phyloP scores from a whole-genome alignment of 106 monocot species.

The Cymbidium sinense region DNA sequence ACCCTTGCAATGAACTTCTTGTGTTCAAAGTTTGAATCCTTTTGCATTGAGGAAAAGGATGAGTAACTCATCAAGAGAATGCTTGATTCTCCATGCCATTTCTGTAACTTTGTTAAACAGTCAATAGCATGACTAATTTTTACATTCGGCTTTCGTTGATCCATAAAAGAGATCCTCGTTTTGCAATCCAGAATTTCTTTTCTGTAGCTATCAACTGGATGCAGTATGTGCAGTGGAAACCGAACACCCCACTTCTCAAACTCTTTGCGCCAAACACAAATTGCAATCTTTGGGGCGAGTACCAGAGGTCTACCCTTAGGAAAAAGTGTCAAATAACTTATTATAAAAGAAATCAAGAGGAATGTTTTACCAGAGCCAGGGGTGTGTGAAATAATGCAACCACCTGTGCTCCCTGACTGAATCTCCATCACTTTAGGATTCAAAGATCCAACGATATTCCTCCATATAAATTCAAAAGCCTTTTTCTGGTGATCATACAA shows the following conservation, averaged over 20 bases:
- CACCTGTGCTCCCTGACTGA: constrained; percentile 31
- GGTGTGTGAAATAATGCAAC: constrained; percentile 79
- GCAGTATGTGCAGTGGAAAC: constrained; percentile 44
- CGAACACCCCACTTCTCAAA: constrained; percentile 64
- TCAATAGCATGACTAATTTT: constrained; percentile 37
- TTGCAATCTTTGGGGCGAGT: constrained; percentile 52
- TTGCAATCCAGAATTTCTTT: constrained; percentile 19
- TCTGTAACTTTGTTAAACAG: constrained; percentile 41
- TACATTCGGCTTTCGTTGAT: constrained; percentile 18
- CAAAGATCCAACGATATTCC: constrained; percentile 48
- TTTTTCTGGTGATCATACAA: constrained; percentile 64
- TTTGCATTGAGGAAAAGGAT: constrained; percentile 35
- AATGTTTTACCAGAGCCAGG: constrained; percentile 81
- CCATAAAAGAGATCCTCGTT: background rate
- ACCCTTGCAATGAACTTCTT: constrained; percentile 37
- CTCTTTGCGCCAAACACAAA: constrained; percentile 65
- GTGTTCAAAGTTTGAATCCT: constrained; percentile 31
- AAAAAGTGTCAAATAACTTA: constrained; percentile 50
- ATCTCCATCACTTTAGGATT: constrained; percentile 30
- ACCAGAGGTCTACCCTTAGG: constrained; percentile 58
- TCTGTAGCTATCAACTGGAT: constrained; percentile 23
- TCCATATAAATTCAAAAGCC: constrained; percentile 78
- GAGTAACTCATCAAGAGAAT: constrained; percentile 69
- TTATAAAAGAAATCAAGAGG: constrained; percentile 55
- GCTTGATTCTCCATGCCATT: constrained; percentile 60